A percentile compares a stretch with the other conserved stretches of the same genome.
phyloP scores from a whole-genome alignment of 345 rosid genomes.

The Eucalyptus guilfoylei region DNA sequence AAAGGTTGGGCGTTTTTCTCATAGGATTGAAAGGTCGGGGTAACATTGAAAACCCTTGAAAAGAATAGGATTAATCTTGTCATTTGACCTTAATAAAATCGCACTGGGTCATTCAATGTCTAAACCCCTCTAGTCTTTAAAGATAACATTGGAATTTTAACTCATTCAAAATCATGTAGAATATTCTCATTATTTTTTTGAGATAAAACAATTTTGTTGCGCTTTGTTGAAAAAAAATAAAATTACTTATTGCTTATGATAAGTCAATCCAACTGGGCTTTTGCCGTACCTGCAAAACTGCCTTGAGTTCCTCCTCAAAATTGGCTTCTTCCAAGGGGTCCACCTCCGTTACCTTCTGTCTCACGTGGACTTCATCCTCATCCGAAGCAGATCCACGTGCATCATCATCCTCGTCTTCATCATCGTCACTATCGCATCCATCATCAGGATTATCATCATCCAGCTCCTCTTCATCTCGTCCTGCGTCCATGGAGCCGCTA shows the following conservation, averaged over 20 bases:
- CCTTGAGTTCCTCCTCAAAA: conserved; percentile 86
- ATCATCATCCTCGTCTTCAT: conserved; percentile 48
- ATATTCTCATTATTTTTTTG: background rate
- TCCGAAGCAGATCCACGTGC: conserved; percentile 66
- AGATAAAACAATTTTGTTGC: background rate
- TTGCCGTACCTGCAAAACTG: conserved; percentile 75
- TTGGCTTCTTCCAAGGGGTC: conserved; percentile 71
- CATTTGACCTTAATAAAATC: background rate
- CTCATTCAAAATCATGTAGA: background rate
- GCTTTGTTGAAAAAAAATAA: background rate
- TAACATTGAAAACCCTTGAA: background rate
- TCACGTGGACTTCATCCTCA: conserved; percentile 79
- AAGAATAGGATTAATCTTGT: background rate
- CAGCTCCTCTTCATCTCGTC: conserved; percentile 61
- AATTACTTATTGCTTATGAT: background rate
- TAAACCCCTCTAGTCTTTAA: background rate
- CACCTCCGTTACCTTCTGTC: conserved; percentile 69
- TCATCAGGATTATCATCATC: conserved; percentile 75
- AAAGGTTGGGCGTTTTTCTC: background rate
- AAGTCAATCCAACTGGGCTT: background rate
- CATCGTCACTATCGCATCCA: conserved; percentile 57
- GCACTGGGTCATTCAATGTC: background rate
- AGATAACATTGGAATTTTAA: background rate
- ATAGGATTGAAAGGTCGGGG: background rate
- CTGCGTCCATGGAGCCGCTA: conserved; percentile 61